These are phyloP conservation scores for Aspergillus ibericus DNA, from an alignment of 2,329 filamentous ascomycete genomes.

Conservation along the genomic window DNA sequence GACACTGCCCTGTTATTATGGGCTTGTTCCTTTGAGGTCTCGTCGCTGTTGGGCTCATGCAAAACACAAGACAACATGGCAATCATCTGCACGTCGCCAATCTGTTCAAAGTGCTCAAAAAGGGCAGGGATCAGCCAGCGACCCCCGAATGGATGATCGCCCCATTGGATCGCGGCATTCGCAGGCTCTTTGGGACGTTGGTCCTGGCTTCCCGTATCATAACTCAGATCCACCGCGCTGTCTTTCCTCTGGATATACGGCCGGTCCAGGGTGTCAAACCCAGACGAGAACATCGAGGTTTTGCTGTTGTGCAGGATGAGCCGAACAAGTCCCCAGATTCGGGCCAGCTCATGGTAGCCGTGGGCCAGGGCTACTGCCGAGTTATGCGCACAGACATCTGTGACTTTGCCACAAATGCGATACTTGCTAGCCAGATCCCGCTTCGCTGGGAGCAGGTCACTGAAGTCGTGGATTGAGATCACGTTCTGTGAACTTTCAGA, in stretches of 20 bases:
- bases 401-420: slow-evolving; percentile 76
- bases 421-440: slow-evolving; percentile 75
- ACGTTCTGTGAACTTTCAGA: slow-evolving; percentile 62
- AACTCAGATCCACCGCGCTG: slow-evolving; percentile 34
- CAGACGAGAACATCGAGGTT: slow-evolving; percentile 63
- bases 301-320: slow-evolving; percentile 76
- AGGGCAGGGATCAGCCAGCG: slow-evolving; percentile 58
- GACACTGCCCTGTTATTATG: slow-evolving; percentile 19
- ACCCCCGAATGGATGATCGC: slow-evolving; percentile 56
- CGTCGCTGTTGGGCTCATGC: slow-evolving; percentile 49
- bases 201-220: slow-evolving; percentile 34
- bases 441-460: slow-evolving; percentile 74
- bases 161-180: slow-evolving; percentile 56
- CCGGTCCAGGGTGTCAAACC: slow-evolving; percentile 66
- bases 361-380: slow-evolving; percentile 71
- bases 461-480: slow-evolving; percentile 71
- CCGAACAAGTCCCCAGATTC: slow-evolving; percentile 80
- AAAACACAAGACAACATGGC: slow-evolving; percentile 65
- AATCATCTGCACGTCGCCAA: slow-evolving; percentile 65
- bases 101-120: slow-evolving; percentile 60
- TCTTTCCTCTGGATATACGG: slow-evolving; percentile 44
- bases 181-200: slow-evolving; percentile 37
- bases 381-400: slow-evolving; percentile 82
- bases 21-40: slow-evolving; percentile 25
- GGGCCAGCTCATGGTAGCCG: slow-evolving; percentile 69